These are phyloP conservation scores for Themeda triandra DNA, from an alignment of 176 grass and related monocot species.

Conservation along the genomic window DNA sequence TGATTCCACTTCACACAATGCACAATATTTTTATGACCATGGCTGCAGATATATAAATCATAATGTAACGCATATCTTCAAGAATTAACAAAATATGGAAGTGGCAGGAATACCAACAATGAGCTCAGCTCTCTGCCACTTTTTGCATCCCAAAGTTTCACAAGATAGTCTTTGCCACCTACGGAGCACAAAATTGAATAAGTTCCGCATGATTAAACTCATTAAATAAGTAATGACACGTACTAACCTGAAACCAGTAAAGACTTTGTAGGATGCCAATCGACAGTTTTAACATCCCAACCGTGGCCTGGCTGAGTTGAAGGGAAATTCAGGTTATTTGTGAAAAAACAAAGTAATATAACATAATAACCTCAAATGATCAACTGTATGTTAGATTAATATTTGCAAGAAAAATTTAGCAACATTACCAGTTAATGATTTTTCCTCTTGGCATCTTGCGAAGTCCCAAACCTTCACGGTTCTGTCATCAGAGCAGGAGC, in stretches of 20 bases:
- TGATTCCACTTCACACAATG: conserved; percentile 99
- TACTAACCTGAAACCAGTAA: conserved; percentile 91
- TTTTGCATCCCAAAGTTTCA: conserved; percentile 99
- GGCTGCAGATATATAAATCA: conserved; percentile 58
- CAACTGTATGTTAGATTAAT: conserved; percentile 10
- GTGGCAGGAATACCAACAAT: conserved; percentile 55
- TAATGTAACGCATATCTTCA: conserved; percentile 21
- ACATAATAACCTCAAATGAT: conserved; percentile 7
- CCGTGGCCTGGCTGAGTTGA: conserved; percentile 99
- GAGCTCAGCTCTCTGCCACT: conserved; percentile 79
- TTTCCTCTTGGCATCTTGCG: conserved; percentile 99
- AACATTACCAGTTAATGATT: conserved; percentile 99
- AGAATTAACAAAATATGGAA: conserved; percentile 28
- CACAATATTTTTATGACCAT: conserved; percentile 99
- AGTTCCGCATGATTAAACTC: conserved; percentile 15
- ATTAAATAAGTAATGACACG: conserved; percentile 20
- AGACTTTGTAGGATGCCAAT: conserved; percentile 98
- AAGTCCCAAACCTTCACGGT: conserved; percentile 99
- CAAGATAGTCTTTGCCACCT: conserved; percentile 98
- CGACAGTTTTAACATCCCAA: conserved; percentile 99
- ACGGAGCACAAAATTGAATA: conserved; percentile 29
- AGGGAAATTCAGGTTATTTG: conserved; percentile 62
- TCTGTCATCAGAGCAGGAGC: conserved; percentile 96
- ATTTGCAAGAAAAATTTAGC: conserved; percentile 25
- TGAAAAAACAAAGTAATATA: conserved; percentile 22